phyloP scores from a whole-genome alignment of 306 rosid species.

The Senna tora region DNA sequence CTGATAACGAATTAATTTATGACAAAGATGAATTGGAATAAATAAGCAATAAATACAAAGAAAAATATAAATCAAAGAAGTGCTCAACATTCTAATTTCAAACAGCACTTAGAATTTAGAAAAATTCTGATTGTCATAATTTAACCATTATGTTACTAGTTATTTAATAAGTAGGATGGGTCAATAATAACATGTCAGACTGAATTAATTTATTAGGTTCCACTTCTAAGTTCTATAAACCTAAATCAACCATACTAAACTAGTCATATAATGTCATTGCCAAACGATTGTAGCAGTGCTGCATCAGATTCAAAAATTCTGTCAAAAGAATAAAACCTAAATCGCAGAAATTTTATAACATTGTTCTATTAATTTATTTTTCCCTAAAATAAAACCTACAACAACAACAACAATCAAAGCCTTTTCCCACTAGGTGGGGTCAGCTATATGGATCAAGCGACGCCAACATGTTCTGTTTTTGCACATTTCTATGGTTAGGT shows the following conservation, averaged over 20 bases:
- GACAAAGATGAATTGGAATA: background rate
- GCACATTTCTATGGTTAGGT: no score
- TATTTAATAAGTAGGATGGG: constrained; percentile 8
- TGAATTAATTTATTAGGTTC: background rate
- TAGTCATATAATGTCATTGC: background rate
- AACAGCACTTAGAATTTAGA: background rate
- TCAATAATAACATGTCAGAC: background rate
- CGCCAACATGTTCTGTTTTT: no score
- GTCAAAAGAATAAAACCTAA: background rate
- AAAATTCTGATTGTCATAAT: background rate
- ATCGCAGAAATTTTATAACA: background rate
- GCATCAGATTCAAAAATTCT: background rate
- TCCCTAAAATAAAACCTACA: background rate
- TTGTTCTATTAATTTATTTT: background rate
- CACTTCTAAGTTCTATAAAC: background rate
- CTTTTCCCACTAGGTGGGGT: no score
- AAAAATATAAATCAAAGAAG: background rate
- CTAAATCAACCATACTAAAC: background rate
- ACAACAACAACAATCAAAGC: no score
- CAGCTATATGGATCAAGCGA: no score
- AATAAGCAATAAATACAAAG: background rate
- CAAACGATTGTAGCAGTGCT: background rate
- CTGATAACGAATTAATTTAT: background rate
- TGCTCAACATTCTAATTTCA: background rate
- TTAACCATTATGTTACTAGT: background rate